phyloP scores from a whole-genome alignment of 768 basidiomycete species.

The Boletus speciosus region DNA sequence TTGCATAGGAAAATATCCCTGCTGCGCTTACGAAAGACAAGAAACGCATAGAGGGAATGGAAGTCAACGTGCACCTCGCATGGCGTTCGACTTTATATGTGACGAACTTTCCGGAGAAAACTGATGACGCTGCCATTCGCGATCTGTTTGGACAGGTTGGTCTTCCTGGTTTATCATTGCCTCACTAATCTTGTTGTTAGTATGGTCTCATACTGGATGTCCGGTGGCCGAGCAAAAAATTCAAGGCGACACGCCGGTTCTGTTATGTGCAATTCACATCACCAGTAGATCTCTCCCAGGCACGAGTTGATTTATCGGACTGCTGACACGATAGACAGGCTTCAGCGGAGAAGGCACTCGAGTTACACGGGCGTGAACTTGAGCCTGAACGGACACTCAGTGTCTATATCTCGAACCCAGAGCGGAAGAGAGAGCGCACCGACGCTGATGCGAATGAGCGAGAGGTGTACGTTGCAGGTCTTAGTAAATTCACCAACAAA shows the following conservation, averaged over 20 bases:
- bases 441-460: conserved; percentile 81
- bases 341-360: conserved; percentile 73
- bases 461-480: conserved; percentile 85
- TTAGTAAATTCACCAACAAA: conserved; percentile 75
- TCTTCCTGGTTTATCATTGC: background rate
- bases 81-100: conserved; percentile 95
- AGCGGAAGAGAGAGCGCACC: conserved; percentile 82
- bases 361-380: conserved; percentile 73
- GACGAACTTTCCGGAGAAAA: conserved; percentile 88
- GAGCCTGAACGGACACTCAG: conserved; percentile 64
- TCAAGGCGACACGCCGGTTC: conserved; percentile 86
- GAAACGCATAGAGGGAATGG: conserved; percentile 71
- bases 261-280: conserved; percentile 91
- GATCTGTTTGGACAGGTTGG: conserved; percentile 75
- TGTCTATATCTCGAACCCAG: conserved; percentile 88
- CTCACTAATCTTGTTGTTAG: conserved; percentile 37
- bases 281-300: conserved; percentile 52
- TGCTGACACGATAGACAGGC: conserved; percentile 34
- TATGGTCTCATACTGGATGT: conserved; percentile 91
- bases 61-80: conserved; percentile 82
- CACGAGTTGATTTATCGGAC: background rate
- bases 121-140: conserved; percentile 74
- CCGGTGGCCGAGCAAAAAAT: conserved; percentile 98
- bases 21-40: conserved; percentile 93
- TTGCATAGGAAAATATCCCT: conserved; percentile 68